phyloP scores from a whole-genome alignment of 2,329 filamentous ascomycete species.

The Sordariomycetes sp. region DNA sequence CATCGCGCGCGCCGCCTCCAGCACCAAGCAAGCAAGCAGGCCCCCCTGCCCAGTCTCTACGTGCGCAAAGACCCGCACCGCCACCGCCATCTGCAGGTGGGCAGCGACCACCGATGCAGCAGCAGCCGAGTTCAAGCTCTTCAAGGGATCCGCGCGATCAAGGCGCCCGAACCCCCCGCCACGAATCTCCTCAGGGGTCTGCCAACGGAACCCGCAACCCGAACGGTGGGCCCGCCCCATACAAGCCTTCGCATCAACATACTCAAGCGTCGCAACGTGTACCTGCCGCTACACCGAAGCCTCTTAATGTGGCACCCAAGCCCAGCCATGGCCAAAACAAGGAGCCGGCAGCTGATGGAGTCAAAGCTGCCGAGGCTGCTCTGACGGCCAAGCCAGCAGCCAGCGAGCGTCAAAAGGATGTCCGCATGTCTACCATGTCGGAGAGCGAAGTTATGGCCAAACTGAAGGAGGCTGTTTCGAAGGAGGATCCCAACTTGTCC shows the following conservation, averaged over 20 bases:
- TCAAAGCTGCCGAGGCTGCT: constrained; percentile 85
- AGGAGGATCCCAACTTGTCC: constrained; percentile 86
- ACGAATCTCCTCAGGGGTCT: no score
- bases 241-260: constrained; percentile 24
- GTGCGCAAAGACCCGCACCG: constrained; percentile 77
- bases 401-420: constrained; percentile 75
- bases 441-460: constrained; percentile 96
- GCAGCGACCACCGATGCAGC: constrained; percentile 34
- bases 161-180: no score
- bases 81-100: constrained; percentile 44
- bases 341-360: constrained; percentile 50
- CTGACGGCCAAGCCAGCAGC: constrained; percentile 72
- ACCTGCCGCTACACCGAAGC: constrained; percentile 58
- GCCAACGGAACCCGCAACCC: no score
- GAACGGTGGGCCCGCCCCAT: constrained; percentile 25
- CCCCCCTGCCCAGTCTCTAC: constrained; percentile 43
- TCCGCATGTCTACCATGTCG: constrained; percentile 97
- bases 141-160: constrained; percentile 41
- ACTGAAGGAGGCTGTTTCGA: constrained; percentile 87
- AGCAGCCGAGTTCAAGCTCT: constrained; percentile 40
- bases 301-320: constrained; percentile 68
- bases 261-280: constrained; percentile 35
- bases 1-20: constrained; percentile 73
- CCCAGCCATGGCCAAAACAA: constrained; percentile 37
- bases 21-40: constrained; percentile 55